These are phyloP conservation scores for Rubia peregrina DNA, from an alignment of 305 asterid genomes.

Conservation along the genomic window DNA sequence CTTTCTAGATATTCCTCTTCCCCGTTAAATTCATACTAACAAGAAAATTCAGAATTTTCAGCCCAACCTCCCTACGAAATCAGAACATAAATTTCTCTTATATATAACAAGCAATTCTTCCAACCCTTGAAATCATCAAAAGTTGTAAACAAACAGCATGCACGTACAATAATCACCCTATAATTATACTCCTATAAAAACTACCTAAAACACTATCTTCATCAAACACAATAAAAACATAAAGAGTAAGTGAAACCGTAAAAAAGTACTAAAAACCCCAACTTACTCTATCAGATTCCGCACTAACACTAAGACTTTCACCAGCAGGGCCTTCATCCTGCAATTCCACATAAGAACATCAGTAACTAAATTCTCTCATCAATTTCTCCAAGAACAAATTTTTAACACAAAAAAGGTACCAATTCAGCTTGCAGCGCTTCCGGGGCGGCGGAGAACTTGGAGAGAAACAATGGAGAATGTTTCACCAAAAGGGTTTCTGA, in stretches of 20 bases:
- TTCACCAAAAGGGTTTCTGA: slow-evolving; percentile 25
- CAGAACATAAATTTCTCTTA: background rate
- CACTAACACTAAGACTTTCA: slow-evolving; percentile 38
- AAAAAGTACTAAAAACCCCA: background rate
- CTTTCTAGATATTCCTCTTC: background rate
- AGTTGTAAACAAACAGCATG: background rate
- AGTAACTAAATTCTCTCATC: slow-evolving; percentile 2
- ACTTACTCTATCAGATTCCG: slow-evolving; percentile 63
- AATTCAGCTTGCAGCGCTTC: slow-evolving; percentile 47
- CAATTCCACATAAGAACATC: slow-evolving; percentile 7
- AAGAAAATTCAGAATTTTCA: background rate
- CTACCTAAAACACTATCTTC: background rate
- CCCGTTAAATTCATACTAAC: background rate
- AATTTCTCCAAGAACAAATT: background rate
- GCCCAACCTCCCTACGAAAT: background rate
- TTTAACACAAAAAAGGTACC: background rate
- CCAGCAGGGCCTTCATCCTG: slow-evolving; percentile 49
- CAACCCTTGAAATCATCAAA: background rate
- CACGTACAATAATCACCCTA: background rate
- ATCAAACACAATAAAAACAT: background rate
- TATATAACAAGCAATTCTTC: background rate
- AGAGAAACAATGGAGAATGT: slow-evolving; percentile 36
- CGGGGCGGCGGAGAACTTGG: slow-evolving; percentile 54
- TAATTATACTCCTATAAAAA: background rate
- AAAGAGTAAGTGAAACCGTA: background rate